These are phyloP conservation scores for Endotrypanum monterogeii DNA, from an alignment of 208 protist genomes.

Conservation along the genomic window DNA sequence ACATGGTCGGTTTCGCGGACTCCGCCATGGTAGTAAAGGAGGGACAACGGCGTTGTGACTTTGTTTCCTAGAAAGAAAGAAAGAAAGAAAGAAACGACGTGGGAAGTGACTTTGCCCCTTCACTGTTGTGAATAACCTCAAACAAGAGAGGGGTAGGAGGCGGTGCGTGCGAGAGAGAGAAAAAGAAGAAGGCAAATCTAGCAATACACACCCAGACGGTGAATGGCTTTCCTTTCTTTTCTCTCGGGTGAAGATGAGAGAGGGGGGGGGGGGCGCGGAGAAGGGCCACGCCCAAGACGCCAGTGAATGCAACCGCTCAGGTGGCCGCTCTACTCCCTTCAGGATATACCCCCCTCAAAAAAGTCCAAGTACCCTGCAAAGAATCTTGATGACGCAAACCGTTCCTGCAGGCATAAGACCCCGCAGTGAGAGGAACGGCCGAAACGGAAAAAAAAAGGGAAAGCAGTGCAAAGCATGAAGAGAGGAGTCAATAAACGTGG, in stretches of 20 bases:
- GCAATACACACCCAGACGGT: too few species aligned
- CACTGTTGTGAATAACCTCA: too few species aligned
- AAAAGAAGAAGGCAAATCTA: too few species aligned
- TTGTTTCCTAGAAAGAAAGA: neutral
- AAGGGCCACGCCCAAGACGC: neutral
- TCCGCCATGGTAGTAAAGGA: constrained; percentile 25
- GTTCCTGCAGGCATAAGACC: neutral
- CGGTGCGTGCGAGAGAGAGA: neutral
- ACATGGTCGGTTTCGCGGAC: constrained; percentile 46
- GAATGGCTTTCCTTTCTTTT: too few species aligned
- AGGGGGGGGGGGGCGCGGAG: neutral
- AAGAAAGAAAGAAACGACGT: neutral
- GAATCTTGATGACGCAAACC: neutral
- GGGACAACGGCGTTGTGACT: neutral
- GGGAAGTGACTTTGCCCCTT: neutral
- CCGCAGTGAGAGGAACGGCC: neutral
- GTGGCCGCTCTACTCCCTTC: neutral
- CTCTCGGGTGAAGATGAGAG: neutral
- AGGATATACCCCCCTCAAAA: neutral
- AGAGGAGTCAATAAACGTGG: too few species aligned
- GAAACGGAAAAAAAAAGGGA: neutral
- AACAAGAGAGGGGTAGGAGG: neutral
- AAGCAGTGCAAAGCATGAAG: neutral
- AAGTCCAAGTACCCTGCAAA: neutral
- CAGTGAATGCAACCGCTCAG: neutral